phyloP scores from a whole-genome alignment of 2,329 filamentous ascomycete genomes.

The Alternaria burnsii region DNA sequence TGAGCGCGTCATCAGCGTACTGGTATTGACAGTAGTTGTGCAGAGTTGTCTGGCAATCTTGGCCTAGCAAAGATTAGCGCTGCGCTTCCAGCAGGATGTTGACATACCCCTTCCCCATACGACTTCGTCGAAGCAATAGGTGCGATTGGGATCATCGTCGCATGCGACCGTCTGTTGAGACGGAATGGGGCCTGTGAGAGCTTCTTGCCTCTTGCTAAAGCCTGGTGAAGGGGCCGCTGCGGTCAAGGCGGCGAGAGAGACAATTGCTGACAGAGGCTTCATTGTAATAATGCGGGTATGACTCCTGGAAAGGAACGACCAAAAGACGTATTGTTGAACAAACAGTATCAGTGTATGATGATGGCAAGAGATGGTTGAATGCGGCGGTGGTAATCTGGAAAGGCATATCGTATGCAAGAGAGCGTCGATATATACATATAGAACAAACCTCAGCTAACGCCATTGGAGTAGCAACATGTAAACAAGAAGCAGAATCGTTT shows the following conservation, averaged over 20 bases:
- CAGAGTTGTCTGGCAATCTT: conserved; percentile 25
- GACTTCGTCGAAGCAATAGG: conserved; percentile 25
- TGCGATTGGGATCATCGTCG: conserved; percentile 13
- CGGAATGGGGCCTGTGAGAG: not conserved
- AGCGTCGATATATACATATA: not conserved
- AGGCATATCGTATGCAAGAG: not conserved
- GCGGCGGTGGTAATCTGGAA: not conserved
- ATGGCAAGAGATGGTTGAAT: not conserved
- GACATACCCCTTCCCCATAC: conserved; percentile 19
- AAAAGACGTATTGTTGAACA: not conserved
- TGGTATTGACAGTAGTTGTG: conserved; percentile 29
- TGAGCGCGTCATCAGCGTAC: conserved; percentile 23
- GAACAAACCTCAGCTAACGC: not conserved
- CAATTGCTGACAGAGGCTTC: conserved; percentile 8
- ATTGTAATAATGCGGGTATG: not conserved
- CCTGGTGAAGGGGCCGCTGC: conserved; percentile 16
- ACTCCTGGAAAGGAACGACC: not conserved
- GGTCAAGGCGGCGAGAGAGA: not conserved
- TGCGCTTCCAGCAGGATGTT: not conserved
- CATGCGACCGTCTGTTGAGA: not conserved
- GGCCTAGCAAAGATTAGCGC: conserved; percentile 11
- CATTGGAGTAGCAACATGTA: not conserved
- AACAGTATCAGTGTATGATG: rapidly evolving
- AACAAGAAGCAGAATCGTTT: not conserved
- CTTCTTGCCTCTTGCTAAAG: not conserved